Percentiles rank a stretch among this genome's conserved stretches.
phyloP scores from a whole-genome alignment of 2,329 filamentous ascomycete genomes.

The Beauveria asiatica region DNA sequence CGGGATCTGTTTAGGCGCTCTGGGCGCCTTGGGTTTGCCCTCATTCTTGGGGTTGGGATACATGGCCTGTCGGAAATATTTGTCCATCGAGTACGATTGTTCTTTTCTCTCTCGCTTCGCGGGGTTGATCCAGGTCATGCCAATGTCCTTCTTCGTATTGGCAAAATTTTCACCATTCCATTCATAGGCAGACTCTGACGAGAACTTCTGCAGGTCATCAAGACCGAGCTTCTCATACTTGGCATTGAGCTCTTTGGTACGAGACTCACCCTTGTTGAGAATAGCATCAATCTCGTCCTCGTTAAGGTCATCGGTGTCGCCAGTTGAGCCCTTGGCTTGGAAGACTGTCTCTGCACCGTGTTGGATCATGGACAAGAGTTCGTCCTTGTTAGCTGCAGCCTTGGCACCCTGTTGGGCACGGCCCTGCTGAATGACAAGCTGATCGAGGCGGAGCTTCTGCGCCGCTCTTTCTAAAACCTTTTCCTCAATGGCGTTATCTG shows the following conservation, averaged over 20 bases:
- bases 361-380: slow-evolving; percentile 95
- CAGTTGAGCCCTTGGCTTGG: slow-evolving; percentile 59
- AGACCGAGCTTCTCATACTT: slow-evolving; percentile 96
- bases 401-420: slow-evolving; percentile 86
- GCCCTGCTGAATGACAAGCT: slow-evolving; percentile 96
- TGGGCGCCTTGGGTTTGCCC: slow-evolving; percentile 88
- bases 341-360: slow-evolving; percentile 97
- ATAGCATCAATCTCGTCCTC: slow-evolving; percentile 91
- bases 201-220: slow-evolving; percentile 96
- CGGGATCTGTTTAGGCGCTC: slow-evolving; percentile 82
- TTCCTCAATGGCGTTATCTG: slow-evolving; percentile 96
- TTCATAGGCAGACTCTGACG: slow-evolving; percentile 93
- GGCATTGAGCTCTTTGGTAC: slow-evolving; percentile 82
- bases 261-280: slow-evolving; percentile 73
- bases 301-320: slow-evolving; percentile 54
- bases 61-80: slow-evolving; percentile 91
- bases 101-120: slow-evolving; percentile 98
- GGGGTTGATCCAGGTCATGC: slow-evolving; percentile 94
- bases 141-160: slow-evolving; percentile 83
- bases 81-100: slow-evolving; percentile 96
- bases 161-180: slow-evolving; percentile 98
- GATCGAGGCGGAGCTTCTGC: slow-evolving; percentile 91
- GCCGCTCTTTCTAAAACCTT: slow-evolving; percentile 95
- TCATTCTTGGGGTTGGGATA: slow-evolving; percentile 74
- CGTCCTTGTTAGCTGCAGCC: slow-evolving; percentile 89